Evolutionary conservation across 805 yeast genomes (phyloP), one percentile per base, ranked within the genome.

Genomic region (Candida saitoana): DNA sequence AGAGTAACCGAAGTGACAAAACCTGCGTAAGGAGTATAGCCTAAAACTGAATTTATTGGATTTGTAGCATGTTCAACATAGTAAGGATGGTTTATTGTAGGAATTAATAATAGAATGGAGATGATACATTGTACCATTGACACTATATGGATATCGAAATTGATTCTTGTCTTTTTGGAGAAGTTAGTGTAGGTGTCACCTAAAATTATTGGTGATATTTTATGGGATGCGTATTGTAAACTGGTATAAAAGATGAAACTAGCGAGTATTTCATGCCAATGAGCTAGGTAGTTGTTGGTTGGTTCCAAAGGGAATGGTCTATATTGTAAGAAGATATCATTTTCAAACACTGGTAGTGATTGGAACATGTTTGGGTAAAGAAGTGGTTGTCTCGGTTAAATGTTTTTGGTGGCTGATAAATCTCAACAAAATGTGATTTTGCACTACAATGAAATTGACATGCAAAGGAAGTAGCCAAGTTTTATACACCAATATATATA

Each of bases 91-190:
- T 72, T 65, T 59, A 83, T 79, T 70, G 84, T 71, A 5, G 95
- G 95, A 36, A 78, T 56, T 24, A 85, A 71, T 6, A 79, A 56
- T 6, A 58, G 57, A 18, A 87, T 63, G 8, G 96, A 81, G 5
- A 86, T 47, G 1, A 87, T 36, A 38, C 93, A 79, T 61, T 93
- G 97, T 15, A 89, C 77, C 79, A 86, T 81, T 2, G 97, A 83
- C 3, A 88, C 96, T 9, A 86, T 73, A 61, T 93, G 98, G 52
- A 90, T 86, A 61, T 93, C 96, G 59, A 87, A 93, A 60, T 91
- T 88, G 48, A 80, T 52, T 57, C 73, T 76, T 32, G 74, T 69
- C 51, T 77, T 77, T 18, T 55, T 49, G 34, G 59, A 49, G 35
- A 79, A 62, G 3, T 60, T 51, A 4, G 74, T 73, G 63, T 89